Percentiles rank a stretch among this genome's conserved stretches.
Conservation (phyloP, 1,139 yeast genomes). For the Protomyces macrosporus region DNA sequence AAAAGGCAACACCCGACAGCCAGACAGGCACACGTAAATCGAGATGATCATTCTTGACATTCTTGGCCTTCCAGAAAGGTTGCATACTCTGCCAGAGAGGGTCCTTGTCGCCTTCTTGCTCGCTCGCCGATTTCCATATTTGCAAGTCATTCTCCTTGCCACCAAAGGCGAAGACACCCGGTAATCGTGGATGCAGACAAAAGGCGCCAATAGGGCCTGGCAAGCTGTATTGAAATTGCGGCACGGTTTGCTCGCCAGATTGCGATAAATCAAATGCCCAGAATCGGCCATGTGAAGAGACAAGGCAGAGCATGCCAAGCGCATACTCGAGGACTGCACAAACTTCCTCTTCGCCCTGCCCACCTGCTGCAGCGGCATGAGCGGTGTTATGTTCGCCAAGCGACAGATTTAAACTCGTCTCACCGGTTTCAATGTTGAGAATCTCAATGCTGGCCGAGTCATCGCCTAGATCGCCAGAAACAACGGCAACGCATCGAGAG, state of each 20-base stretch:
- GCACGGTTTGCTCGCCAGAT: not conserved
- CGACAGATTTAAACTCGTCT: not conserved
- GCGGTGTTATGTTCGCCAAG: not conserved
- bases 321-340: not conserved
- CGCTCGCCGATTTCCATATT: constrained; percentile 28
- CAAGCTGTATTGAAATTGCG: constrained; percentile 31
- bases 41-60: constrained; percentile 40
- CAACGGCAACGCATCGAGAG: not conserved
- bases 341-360: not conserved
- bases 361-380: not conserved
- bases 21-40: constrained; percentile 42
- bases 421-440: not conserved
- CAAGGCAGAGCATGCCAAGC: not conserved
- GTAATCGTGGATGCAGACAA: constrained; percentile 38
- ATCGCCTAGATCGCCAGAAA: not conserved
- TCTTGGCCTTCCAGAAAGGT: constrained; percentile 39
- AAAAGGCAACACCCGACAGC: constrained; percentile 39
- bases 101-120: constrained; percentile 21
- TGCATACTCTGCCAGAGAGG: constrained; percentile 4
- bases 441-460: not conserved
- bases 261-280: not conserved
- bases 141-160: constrained; percentile 49
- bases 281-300: not conserved
- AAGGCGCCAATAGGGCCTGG: constrained; percentile 43
- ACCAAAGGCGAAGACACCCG: constrained; percentile 42